Base-by-base conservation (phyloP, 495 filamentous ascomycete species). In the Lindgomyces ingoldianus region DNA sequence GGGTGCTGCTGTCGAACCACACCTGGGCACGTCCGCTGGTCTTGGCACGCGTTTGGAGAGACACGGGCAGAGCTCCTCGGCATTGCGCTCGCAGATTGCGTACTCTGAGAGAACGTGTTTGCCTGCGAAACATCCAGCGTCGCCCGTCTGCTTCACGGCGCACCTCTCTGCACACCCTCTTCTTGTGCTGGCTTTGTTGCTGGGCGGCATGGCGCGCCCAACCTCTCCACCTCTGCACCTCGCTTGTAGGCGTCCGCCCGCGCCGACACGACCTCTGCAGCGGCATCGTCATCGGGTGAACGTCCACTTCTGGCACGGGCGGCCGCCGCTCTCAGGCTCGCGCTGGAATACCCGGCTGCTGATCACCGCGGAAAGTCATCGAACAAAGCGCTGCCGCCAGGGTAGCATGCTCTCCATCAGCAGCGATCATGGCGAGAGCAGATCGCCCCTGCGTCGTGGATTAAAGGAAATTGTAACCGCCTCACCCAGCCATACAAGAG, bases 351-450 rank as follows among this genome's bases (percentile, higher is more conserved):
- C 62, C 68, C 64, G 56, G 68, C 52, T 39, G 68, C 56, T 65
- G 68, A 71, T 71, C 68, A 57, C 49, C 55, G 50, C 67, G 62
- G 51, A 64, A 62, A 26, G 66, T 10, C 55, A 29, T 60, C 54
- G 48, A 55, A 11, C 10, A 67, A 50, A 29, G 58, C 64, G 22
- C 21, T 42, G 39, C 42, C 21, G 24, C 53, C 19, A 50, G 29
- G 55, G 39, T 26, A 19, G 24, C 42, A 25, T 47, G 36, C 39
- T 47, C 54, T 46, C 16, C 39, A 39, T 55, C 36, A 41, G 45
- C 62, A 67, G 63, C 57, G 68, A 70, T 70, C 63, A 67, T 70
- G 68, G 59, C 45, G 48, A 60, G 65, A 63, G 60, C 54, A 29
- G 60, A 64, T 60, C 57, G 58, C 63, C 68, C 68, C 64, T 71